Evolutionary conservation across 768 basidiomycete genomes (phyloP), one percentile per base, ranked within the genome.

Genomic region (Phlegmacium glaucopus): DNA sequence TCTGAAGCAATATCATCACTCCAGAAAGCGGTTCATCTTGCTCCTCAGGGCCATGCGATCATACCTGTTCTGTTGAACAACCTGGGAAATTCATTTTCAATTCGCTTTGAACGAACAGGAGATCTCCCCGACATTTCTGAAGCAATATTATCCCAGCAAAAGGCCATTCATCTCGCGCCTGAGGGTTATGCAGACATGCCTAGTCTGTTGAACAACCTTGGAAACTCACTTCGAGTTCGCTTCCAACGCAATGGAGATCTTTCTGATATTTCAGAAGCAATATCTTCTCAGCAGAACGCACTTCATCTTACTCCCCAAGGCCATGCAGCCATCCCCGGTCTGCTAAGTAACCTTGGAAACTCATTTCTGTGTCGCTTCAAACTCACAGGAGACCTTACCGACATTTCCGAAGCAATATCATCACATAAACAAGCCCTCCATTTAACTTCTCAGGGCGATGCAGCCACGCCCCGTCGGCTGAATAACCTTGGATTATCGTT

Each of bases 401-500:
- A 62, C 40, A 28, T 59, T 32, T 44, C 49, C 10, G 34, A 55
- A 42, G 45, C 54, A 12, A 45, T 50, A 5, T 25, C 37, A 16
- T n/a, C 32, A 4, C 44, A 34, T 27, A 6, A 51, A 25, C 26
- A 38, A 4, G 50, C 44, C 7, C 18, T 51, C 2, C 10, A 34
- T 12, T 25, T 51, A n/a, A 9, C 39, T 12, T 32, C 11, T 6
- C 15, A 32, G 7, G 35, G 45, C 11, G 35, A 46, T 39, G 12
- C 27, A 4, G 35, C 27, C 45, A 26, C 29, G 15, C 45, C 37
- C 16, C 12, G 15, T 2, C 18, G 22, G 11, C 42, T 44, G 32
- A 44, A 25, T 17, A 28, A 47, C 26, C 45, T 47, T 27, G 45
- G 45, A 38, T 25, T n/a, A 1, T 47, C 11, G 12, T 47, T 39